Percentiles rank a stretch among this genome's conserved stretches.
Evolutionary conservation across 768 basidiomycete genomes (phyloP).

Genomic region (Termitomyces sp.): DNA sequence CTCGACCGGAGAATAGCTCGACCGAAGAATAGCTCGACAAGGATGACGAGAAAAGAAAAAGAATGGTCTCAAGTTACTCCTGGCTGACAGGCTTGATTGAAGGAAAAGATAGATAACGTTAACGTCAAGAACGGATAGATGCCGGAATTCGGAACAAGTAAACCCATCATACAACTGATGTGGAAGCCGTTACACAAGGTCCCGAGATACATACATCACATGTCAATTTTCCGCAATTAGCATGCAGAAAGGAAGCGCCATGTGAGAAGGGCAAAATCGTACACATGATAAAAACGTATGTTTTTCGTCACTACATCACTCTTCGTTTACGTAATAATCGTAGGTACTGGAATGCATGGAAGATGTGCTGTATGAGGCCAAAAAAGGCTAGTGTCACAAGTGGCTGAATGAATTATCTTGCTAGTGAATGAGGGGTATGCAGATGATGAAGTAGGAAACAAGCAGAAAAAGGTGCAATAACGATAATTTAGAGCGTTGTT

Average conservation of each 20-base stretch:
- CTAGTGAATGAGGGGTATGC: background rate
- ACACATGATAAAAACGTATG: background rate
- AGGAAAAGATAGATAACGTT: background rate
- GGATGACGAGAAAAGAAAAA: background rate
- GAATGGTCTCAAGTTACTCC: background rate
- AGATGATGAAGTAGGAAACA: background rate
- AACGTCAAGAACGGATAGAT: background rate
- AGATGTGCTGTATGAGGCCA: background rate
- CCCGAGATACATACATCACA: background rate
- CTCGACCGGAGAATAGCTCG: background rate
- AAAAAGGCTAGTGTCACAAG: background rate
- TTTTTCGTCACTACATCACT: background rate
- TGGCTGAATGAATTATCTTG: background rate
- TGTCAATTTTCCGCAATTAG: background rate
- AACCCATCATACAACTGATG: too few relatives aligned
- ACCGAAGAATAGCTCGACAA: background rate
- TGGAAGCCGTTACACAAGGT: too few relatives aligned
- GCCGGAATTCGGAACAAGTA: background rate
- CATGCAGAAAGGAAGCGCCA: background rate
- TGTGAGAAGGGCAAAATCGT: too few relatives aligned
- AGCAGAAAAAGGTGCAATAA: background rate
- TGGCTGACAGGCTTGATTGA: background rate
- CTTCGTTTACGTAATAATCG: background rate
- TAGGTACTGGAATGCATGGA: background rate
- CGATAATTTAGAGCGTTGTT: constrained; percentile 9